Evolutionary conservation across 2,329 filamentous ascomycete genomes (phyloP), one percentile per base, ranked within the genome.

Genomic region (Xylariaceae sp.): DNA sequence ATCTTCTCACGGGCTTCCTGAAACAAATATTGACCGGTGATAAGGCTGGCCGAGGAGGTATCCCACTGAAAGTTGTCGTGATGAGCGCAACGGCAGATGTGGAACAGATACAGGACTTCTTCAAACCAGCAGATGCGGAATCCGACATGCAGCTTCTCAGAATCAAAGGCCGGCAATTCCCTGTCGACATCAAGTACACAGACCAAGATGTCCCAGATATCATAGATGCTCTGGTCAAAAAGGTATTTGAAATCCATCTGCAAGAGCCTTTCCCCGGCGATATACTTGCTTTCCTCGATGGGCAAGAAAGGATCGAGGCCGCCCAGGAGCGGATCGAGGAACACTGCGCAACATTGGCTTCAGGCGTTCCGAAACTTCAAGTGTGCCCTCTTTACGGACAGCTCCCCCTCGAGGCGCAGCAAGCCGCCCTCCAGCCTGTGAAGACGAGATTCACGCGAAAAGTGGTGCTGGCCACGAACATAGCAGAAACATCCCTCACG

Each of bases 51-150:
- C 75, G 83, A 4, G 78, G 80, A 6, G 83, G 83, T 5, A 64
- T 82, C 19, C 80, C 83, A 1, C 64, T 98, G 36, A 96, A 94
- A 57, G 78, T 96, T 3, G 75, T 94, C 21, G 76, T 96, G 53
- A 98, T 98, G 92, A 95, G 89, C 69, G 92, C 92, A 31, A 98
- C 92, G 5, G 86, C 88, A 23, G 86, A 96, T 56, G 79, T 94
- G 37, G 80, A 90, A 39, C 77, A 73, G 36, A 77, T 96, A 19
- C 70, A 76, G 27, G 64, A 66, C 0, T 96, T 94, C 56, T 95
- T 96, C 62, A 46, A 42, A 14, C 42, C 39, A 8, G 33, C 35
- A 22, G 31, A 46, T 22, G 23, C 35, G 5, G 27, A 28, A 3
- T 46, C 35, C 38, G 23, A 37, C 36, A 58, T 64, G 18, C 60